Percentiles rank a stretch among this genome's conserved stretches.
Conservation (phyloP, 2,329 filamentous ascomycete species). For the Sporothrix humicola region DNA sequence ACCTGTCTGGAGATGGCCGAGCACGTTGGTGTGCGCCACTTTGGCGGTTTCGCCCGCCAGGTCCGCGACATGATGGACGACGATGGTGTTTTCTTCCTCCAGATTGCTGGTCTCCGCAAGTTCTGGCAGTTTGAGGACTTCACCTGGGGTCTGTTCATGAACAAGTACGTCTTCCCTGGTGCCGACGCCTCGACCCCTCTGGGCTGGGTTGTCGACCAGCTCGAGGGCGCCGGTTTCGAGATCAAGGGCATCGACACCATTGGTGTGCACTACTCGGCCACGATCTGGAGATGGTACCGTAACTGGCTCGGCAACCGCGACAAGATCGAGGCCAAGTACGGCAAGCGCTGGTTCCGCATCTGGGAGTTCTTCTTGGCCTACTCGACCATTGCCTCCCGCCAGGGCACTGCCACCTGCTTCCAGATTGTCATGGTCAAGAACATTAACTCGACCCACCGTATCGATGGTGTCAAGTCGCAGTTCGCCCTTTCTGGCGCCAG, state of each 20-base stretch:
- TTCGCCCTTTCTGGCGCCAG: conserved; percentile 70
- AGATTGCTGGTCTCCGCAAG: conserved; percentile 92
- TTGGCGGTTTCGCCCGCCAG: conserved; percentile 79
- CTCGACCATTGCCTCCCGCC: conserved; percentile 81
- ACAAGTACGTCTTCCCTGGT: conserved; percentile 98
- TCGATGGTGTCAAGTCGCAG: conserved; percentile 74
- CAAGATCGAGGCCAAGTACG: conserved; percentile 94
- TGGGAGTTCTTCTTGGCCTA: conserved; percentile 92
- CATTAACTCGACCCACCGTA: conserved; percentile 82
- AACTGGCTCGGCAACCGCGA: conserved; percentile 97
- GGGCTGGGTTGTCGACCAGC: conserved; percentile 80
- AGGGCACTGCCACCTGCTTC: conserved; percentile 84
- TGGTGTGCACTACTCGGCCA: conserved; percentile 95
- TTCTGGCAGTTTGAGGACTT: conserved; percentile 98
- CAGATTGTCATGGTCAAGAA: conserved; percentile 90
- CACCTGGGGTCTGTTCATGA: conserved; percentile 99
- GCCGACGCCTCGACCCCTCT: conserved; percentile 94
- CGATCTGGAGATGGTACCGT: conserved; percentile 96
- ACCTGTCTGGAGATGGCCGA: conserved; percentile 98
- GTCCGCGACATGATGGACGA: conserved; percentile 96
- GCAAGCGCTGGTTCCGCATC: conserved; percentile 92
- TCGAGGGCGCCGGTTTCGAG: conserved; percentile 88
- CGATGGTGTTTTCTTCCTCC: conserved; percentile 93
- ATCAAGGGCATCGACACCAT: conserved; percentile 91
- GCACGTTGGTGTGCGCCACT: conserved; percentile 94